These are phyloP conservation scores for Neurospora sp. DNA, from an alignment of 495 filamentous ascomycete genomes.

Conservation along the genomic window DNA sequence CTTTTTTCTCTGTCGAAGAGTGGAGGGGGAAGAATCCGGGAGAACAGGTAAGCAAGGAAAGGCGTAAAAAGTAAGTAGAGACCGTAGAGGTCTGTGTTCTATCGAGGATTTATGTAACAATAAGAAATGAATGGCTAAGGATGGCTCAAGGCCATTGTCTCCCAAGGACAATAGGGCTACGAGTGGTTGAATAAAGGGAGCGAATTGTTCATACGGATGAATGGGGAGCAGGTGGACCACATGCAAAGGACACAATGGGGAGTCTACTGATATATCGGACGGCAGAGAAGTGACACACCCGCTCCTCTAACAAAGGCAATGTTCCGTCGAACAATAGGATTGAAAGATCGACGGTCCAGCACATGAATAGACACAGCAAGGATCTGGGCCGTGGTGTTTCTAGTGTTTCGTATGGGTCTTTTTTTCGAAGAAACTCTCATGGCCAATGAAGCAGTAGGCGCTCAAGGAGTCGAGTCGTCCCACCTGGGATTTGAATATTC, in stretches of 20 bases:
- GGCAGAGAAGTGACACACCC: background rate
- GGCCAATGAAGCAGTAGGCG: conserved; percentile 28
- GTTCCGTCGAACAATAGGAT: conserved; percentile 3
- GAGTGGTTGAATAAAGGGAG: background rate
- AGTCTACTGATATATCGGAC: background rate
- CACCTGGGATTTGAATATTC: background rate
- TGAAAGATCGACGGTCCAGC: background rate
- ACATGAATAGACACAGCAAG: conserved; percentile 8
- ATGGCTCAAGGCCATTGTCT: background rate
- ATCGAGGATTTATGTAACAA: background rate
- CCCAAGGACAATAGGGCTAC: background rate
- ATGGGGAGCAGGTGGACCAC: background rate
- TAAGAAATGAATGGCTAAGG: background rate
- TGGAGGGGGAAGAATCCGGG: background rate
- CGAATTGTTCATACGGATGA: conserved; percentile 1
- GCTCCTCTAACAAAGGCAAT: background rate
- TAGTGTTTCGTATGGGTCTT: conserved; percentile 23
- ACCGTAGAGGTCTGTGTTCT: background rate
- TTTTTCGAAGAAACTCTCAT: conserved; percentile 13
- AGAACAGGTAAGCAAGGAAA: background rate
- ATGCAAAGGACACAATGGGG: conserved; percentile 5
- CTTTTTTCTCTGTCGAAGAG: background rate
- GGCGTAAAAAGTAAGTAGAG: background rate
- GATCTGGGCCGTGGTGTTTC: conserved; percentile 13
- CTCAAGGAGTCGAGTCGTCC: conserved; percentile 2